These are phyloP conservation scores for Protomyces macrosporus DNA, from an alignment of 1,139 yeast genomes.

Conservation along the genomic window DNA sequence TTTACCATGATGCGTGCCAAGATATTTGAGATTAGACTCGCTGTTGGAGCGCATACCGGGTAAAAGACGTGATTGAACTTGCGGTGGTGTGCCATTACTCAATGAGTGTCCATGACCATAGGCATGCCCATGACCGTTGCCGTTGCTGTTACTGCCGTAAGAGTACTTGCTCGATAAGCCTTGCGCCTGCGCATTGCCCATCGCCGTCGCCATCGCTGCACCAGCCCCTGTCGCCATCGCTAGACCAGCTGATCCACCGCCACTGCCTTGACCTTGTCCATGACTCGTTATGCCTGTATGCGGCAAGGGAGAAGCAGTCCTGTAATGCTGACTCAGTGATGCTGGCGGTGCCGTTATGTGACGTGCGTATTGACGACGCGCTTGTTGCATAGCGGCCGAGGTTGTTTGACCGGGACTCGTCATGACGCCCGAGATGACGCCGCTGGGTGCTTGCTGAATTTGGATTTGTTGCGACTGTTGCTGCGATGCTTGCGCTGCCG, in stretches of 20 bases:
- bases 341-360: conserved; percentile 23
- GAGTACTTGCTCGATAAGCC: conserved; percentile 1
- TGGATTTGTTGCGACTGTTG: neutral
- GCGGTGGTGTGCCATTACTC: neutral
- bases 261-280: too few species aligned
- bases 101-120: neutral
- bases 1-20: neutral
- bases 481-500: neutral
- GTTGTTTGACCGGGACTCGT: neutral
- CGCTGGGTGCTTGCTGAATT: too few species aligned
- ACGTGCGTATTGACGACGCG: neutral
- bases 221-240: too few species aligned
- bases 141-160: neutral
- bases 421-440: too few species aligned
- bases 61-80: neutral
- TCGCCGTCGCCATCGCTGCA: too few species aligned
- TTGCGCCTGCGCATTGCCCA: neutral
- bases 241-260: too few species aligned
- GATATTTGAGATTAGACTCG: conserved; percentile 1
- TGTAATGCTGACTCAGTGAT: conserved; percentile 15
- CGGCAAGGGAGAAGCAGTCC: neutral
- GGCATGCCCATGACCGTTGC: too few species aligned
- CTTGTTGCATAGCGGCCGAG: neutral
- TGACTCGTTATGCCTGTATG: neutral
- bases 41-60: conserved; percentile 15